These are phyloP conservation scores for Trichoderma semiorbis DNA, from an alignment of 2,329 filamentous ascomycete genomes.

Conservation along the genomic window DNA sequence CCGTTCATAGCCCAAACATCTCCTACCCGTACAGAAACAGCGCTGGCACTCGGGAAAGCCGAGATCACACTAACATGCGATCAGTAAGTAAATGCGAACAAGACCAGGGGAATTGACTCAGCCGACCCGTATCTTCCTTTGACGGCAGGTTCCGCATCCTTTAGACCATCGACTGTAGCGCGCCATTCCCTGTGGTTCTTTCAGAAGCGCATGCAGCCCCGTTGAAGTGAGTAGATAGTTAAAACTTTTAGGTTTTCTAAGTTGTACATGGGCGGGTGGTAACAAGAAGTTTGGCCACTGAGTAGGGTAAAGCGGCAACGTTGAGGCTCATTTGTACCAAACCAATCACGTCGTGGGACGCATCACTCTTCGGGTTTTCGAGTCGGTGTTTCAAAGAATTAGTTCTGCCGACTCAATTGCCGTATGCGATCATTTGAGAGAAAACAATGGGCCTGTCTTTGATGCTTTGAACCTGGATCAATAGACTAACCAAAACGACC, in stretches of 20 bases:
- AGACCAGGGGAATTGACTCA: not conserved
- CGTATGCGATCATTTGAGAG: not conserved
- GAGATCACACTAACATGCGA: not conserved
- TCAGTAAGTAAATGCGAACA: not conserved
- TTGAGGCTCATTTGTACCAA: not conserved
- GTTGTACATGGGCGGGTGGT: not conserved
- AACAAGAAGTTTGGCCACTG: not conserved
- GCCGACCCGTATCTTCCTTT: not conserved
- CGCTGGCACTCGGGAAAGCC: not conserved
- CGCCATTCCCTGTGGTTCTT: not conserved
- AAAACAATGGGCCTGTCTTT: not conserved
- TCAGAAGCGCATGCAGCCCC: not conserved
- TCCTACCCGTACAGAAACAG: not conserved
- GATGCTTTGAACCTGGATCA: not conserved
- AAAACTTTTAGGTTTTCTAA: not conserved
- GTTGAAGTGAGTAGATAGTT: not conserved
- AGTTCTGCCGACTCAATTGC: not conserved
- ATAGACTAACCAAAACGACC: not conserved
- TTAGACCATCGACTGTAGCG: not conserved
- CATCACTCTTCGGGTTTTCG: not conserved
- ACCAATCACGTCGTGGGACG: not conserved
- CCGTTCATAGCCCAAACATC: not conserved
- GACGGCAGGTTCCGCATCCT: not conserved
- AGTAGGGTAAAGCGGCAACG: not conserved
- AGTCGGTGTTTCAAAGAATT: not conserved